Evolutionary conservation across 495 filamentous ascomycete species (phyloP).

Genomic region (Bacidia rubella): DNA sequence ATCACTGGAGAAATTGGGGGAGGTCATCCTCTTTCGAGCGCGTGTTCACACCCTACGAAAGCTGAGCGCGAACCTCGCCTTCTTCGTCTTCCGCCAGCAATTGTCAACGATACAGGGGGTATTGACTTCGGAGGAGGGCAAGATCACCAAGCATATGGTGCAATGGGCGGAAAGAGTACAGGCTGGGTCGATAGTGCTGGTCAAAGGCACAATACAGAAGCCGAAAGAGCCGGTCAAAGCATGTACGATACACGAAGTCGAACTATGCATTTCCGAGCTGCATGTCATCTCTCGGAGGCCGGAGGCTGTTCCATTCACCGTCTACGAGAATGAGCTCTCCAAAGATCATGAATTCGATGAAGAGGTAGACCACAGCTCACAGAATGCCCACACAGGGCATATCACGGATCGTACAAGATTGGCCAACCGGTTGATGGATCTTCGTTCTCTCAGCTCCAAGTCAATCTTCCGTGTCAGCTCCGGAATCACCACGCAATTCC

Average conservation of each 20-base stretch:
- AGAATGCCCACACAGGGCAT: constrained; percentile 29
- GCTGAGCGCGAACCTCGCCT: constrained; percentile 79
- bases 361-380: constrained; percentile 24
- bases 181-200: constrained; percentile 50
- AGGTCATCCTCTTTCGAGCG: constrained; percentile 63
- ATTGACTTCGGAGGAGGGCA: constrained; percentile 39
- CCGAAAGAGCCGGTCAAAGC: constrained; percentile 42
- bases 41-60: constrained; percentile 72
- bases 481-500: constrained; percentile 69
- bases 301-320: constrained; percentile 47
- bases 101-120: constrained; percentile 65
- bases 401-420: constrained; percentile 63
- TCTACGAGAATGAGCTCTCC: constrained; percentile 47
- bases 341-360: constrained; percentile 23
- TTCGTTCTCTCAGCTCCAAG: constrained; percentile 73
- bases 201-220: constrained; percentile 50
- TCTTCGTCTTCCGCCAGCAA: constrained; percentile 76
- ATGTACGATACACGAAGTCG: constrained; percentile 44
- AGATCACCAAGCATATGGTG: constrained; percentile 43
- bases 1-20: constrained; percentile 44
- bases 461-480: constrained; percentile 68
- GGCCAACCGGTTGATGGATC: constrained; percentile 73
- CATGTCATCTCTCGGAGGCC: constrained; percentile 42
- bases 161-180: constrained; percentile 60
- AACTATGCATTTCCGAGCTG: constrained; percentile 33